phyloP scores from a whole-genome alignment of 495 filamentous ascomycete species.

The Trichoderma orchidacearum region DNA sequence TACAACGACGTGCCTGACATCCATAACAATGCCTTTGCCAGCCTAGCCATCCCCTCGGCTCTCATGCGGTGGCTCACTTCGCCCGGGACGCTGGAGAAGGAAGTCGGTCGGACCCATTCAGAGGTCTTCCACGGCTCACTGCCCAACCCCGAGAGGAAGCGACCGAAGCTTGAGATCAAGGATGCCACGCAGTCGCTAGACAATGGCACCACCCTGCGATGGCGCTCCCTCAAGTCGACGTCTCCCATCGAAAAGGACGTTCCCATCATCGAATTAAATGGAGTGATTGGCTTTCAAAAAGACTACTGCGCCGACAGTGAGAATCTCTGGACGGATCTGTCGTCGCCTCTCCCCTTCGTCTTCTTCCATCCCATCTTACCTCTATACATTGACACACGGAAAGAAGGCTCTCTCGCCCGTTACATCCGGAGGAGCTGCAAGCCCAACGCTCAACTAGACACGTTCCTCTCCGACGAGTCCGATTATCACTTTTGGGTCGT shows the following conservation, averaged over 20 bases:
- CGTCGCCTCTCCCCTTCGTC: slow-evolving; percentile 73
- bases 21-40: slow-evolving; percentile 52
- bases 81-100: slow-evolving; percentile 29
- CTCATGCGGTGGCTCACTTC: slow-evolving; percentile 64
- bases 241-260: slow-evolving; percentile 45
- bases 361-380: slow-evolving; percentile 73
- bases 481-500: slow-evolving; percentile 86
- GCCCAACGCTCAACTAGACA: slow-evolving; percentile 71
- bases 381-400: slow-evolving; percentile 80
- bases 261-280: slow-evolving; percentile 76
- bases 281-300: slow-evolving; percentile 66
- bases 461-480: slow-evolving; percentile 56
- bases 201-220: slow-evolving; percentile 30
- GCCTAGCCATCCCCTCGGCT: slow-evolving; percentile 49
- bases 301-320: slow-evolving; percentile 58
- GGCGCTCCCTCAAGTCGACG: slow-evolving; percentile 54
- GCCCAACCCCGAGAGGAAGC: neutral
- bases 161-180: slow-evolving; percentile 25
- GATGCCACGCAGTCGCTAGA: slow-evolving; percentile 29
- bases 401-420: slow-evolving; percentile 68
- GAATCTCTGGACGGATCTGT: slow-evolving; percentile 64
- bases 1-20: slow-evolving; percentile 47
- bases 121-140: slow-evolving; percentile 33
- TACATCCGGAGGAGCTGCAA: slow-evolving; percentile 81
- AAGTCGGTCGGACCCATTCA: slow-evolving; percentile 18